A percentile compares a stretch with the other conserved stretches of the same genome.
Conservation (phyloP, 2,329 filamentous ascomycete species). For the Tolypocladium album region DNA sequence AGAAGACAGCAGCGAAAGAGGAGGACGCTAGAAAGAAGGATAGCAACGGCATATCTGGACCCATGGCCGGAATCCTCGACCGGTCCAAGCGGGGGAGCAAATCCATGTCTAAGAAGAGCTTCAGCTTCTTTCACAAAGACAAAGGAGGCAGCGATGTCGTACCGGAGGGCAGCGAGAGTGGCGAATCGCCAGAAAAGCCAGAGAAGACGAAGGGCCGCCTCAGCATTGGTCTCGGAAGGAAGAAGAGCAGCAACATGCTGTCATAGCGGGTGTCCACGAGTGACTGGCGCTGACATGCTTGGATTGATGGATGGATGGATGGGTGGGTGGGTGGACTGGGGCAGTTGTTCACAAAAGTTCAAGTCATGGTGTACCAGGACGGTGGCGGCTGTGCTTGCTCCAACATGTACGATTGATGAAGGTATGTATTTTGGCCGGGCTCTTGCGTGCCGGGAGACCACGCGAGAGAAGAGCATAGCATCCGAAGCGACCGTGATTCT, state of each 20-base stretch:
- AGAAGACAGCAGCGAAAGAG: constrained; percentile 46
- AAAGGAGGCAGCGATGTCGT: constrained; percentile 17
- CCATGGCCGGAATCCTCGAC: constrained; percentile 40
- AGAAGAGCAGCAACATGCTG: constrained; percentile 51
- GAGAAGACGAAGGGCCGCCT: constrained; percentile 54
- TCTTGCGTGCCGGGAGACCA: neutral
- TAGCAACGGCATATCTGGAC: constrained; percentile 22
- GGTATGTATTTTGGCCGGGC: neutral
- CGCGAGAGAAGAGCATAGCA: neutral
- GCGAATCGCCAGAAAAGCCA: constrained; percentile 28
- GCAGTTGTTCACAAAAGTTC: neutral
- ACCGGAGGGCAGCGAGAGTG: constrained; percentile 20
- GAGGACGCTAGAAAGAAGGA: constrained; percentile 29
- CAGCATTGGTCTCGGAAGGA: constrained; percentile 55
- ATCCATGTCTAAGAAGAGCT: constrained; percentile 68
- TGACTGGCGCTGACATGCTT: neutral
- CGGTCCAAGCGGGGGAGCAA: constrained; percentile 64
- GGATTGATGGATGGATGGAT: neutral
- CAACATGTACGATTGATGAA: constrained; percentile 8
- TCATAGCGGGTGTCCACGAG: constrained; percentile 6
- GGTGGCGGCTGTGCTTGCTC: constrained; percentile 1
- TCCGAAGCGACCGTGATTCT: neutral
- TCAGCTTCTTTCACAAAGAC: constrained; percentile 53
- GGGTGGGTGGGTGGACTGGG: neutral
- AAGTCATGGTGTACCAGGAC: neutral